Evolutionary conservation across 495 filamentous ascomycete genomes (phyloP), one percentile per base, ranked within the genome.

Genomic region (Penicillium steckii): DNA sequence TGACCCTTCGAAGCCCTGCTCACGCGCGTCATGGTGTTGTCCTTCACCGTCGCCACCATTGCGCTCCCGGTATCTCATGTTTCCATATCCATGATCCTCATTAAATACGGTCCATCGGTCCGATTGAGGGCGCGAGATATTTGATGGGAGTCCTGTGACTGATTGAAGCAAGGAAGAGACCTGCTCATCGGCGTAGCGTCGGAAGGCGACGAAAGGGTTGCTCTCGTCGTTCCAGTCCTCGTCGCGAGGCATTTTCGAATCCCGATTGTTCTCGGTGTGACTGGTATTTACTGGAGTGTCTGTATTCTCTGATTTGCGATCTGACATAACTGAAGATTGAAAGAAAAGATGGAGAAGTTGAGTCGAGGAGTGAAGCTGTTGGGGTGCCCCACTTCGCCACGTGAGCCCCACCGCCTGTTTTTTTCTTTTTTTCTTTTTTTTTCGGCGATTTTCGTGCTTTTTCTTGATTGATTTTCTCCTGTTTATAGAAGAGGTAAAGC

Each of bases 151-250:
- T 12, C 73, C 76, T 22, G 75, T 70, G 55, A 84, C 66, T 27
- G 74, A 76, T 35, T 81, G 74, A 35, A 83, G 58, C 54, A 85
- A 65, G 32, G 75, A 78, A 4, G 76, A 78, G 46, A 84, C 73
- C 49, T 83, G 81, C 46, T 76, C 71, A 58, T 86, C 82, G 46
- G 81, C 77, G 58, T 77, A 84, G 50, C 77, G 78, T 48, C 81
- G 80, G 64, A 85, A 83, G 25, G 77, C 68, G 42, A 83, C 69
- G 59, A 86, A 85, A 10, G 83, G 80, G 52, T 84, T 85, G 26
- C 43, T 61, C 47, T 73, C 67, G 35, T 63, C 56, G 19, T 75
- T 67, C 59, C 58, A 60, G 47, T 48, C 50, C 40, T 55, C 53
- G 7, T 65, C 33, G 9, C 48, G 50, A 44, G 48, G 45, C 48